Evolutionary conservation across 2,329 filamentous ascomycete species (phyloP), one percentile per base, ranked within the genome.

Genomic region (Venturia oleaginea): DNA sequence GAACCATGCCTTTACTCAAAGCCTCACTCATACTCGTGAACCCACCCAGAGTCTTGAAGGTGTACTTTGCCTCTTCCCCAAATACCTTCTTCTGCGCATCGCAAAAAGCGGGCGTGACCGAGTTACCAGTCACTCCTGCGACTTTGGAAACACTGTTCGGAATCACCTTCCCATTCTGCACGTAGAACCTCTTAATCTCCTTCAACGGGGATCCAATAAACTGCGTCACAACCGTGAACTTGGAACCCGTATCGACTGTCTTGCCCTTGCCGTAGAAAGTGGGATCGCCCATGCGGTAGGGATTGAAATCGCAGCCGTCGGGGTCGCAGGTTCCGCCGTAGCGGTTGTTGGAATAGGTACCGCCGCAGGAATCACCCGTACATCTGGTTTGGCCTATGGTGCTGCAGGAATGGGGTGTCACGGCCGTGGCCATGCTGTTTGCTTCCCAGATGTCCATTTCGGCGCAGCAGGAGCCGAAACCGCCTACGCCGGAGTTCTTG

Each of bases 401-500:
- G 64, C 75, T 76, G 79, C 87, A 89, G 54, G 84, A 80, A 73
- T 90, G 87, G 22, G 87, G 85, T 6, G 87, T 89, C 71, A 81
- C 81, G 62, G 86, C 87, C 19, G 81, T 83, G 24, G 85, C 82
- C 71, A 86, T 81, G 68, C 78, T 80, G 80, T 89, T 89, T 69
- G 86, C 86, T 76, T 89, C 86, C 85, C 86, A 88, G 74, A 86
- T 80, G 69, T 89, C 86, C 81, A 89, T 86, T 75, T 89, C 86
- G 54, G 81, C 76, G 74, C 86, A 89, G 80, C 86, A 88, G 46
- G 85, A 79, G 66, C 86, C 86, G 61, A 81, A 76, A 54, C 74
- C 74, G 46, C 82, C 83, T 30, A 74, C 71, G 64, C 84, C 84
- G 40, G 81, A 77, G 71, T 84, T 84, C 68, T 74, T 67, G 69